Evolutionary conservation across 2,329 filamentous ascomycete genomes (phyloP), one percentile per base, ranked within the genome.

Genomic region (Escovopsis sp.): DNA sequence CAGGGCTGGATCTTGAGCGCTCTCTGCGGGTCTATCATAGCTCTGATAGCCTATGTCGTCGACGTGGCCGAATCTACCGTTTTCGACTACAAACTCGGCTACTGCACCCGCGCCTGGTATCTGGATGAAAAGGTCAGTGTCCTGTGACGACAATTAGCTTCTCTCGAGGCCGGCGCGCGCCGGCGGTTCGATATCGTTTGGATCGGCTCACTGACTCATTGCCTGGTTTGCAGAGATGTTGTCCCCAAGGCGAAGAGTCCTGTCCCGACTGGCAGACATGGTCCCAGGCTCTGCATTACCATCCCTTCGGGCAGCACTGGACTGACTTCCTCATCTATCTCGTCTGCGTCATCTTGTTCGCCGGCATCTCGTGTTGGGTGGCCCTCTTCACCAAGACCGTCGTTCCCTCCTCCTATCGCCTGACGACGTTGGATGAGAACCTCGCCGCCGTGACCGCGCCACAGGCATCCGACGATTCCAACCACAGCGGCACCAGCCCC

Each of bases 1-100:
- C 88, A 96, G 61, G 91, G 89, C 37, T 98, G 91, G 91, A 77
- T 96, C 43, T 67, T 96, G 37, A 91, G 91, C 41, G 89, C 87
- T 7, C 65, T 96, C 16, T 91, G 94, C 43, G 91, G 91, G 27
- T 79, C 86, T 49, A 64, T 94, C 29, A 86, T 91, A 0, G 91
- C 91, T 9, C 67, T 81, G 8, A 69, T 94, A 43, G 91, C 91
- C 14, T 98, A 95, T 59, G 72, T 81, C 36, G 85, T 96, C 48
- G 85, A 95, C 59, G 74, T 95, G 25, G 81, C 84, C 3, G 91
- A 98, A 62, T 76, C 79, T 2, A 76, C 79, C 2, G 71, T 94
- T 5, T 98, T 93, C 59, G 89, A 95, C 57, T 79, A 79, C 66
- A 98, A 98, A 60, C 76, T 87, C 51, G 91, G 91, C 0, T 89